These are phyloP conservation scores for Colletotrichum abscissum DNA, from an alignment of 2,329 filamentous ascomycete genomes.

Conservation along the genomic window DNA sequence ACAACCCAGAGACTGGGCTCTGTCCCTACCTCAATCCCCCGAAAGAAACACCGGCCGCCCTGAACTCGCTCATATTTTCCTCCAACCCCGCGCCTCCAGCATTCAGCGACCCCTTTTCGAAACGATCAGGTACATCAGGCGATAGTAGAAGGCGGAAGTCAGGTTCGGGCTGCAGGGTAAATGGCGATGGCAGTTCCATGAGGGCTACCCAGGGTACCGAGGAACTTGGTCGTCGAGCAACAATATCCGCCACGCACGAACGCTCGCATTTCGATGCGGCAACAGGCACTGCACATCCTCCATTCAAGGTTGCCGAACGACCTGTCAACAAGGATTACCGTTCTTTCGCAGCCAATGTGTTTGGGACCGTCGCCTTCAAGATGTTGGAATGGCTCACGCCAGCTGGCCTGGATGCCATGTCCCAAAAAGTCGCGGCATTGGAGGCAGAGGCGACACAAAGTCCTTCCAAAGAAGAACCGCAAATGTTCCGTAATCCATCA, in stretches of 20 bases:
- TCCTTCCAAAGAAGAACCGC: slow-evolving; percentile 10
- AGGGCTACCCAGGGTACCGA: slow-evolving; percentile 3
- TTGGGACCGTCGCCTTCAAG: slow-evolving; percentile 74
- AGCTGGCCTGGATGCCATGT: slow-evolving; percentile 62
- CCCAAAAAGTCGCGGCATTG: slow-evolving; percentile 48
- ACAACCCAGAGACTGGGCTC: slow-evolving; percentile 77
- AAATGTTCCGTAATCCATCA: slow-evolving; percentile 24
- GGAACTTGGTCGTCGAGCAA: not conserved
- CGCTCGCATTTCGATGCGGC: slow-evolving; percentile 34
- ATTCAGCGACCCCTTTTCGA: slow-evolving; percentile 32
- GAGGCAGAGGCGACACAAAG: slow-evolving; percentile 40
- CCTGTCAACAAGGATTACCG: slow-evolving; percentile 65
- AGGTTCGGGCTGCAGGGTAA: not conserved
- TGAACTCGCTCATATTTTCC: slow-evolving; percentile 60
- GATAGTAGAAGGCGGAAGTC: slow-evolving; percentile 21
- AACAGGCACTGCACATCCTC: slow-evolving; percentile 26
- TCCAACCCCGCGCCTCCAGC: slow-evolving; percentile 44
- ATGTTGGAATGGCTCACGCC: slow-evolving; percentile 79
- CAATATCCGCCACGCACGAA: not conserved
- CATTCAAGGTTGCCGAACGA: slow-evolving; percentile 56
- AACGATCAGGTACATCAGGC: slow-evolving; percentile 22
- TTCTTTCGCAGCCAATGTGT: slow-evolving; percentile 72
- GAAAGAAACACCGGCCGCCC: slow-evolving; percentile 55
- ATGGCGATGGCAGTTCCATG: not conserved
- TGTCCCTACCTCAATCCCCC: slow-evolving; percentile 65